Conservation (phyloP, 306 rosid genomes). For the Gleditsia sinensis region DNA sequence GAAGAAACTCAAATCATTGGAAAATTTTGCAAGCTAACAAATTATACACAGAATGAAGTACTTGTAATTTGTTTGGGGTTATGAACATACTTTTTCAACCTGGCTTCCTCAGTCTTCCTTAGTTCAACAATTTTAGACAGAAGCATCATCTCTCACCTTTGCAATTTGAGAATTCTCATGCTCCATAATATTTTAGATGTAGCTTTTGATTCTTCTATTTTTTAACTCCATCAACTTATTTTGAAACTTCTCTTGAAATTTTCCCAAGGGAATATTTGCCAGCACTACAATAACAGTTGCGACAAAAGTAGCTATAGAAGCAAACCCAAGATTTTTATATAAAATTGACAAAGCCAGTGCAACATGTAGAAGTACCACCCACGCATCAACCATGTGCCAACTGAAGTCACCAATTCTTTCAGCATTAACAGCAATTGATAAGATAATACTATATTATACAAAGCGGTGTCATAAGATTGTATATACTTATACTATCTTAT, state of each 20-base stretch:
- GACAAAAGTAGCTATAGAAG: conserved; percentile 24
- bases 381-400: neutral
- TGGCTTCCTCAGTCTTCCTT: conserved; percentile 29
- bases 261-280: conserved; percentile 29
- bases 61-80: no score
- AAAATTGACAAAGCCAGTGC: neutral
- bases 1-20: no score
- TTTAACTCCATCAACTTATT: conserved; percentile 38
- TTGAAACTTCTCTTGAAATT: conserved; percentile 30
- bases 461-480: no score
- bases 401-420: conserved; percentile 30
- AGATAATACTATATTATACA: no score
- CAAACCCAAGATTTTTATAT: conserved; percentile 32
- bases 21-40: no score
- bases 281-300: no score
- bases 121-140: neutral
- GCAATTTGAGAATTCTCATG: conserved; percentile 42
- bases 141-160: conserved; percentile 47
- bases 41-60: no score
- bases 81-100: no score
- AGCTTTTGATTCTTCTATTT: conserved; percentile 35
- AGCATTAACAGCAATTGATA: conserved; percentile 31
- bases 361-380: conserved; percentile 7
- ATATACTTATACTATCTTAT: no score
- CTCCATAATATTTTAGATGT: conserved; percentile 37